Conservation (phyloP, 805 yeast genomes). For the Candida endomychidarum region DNA sequence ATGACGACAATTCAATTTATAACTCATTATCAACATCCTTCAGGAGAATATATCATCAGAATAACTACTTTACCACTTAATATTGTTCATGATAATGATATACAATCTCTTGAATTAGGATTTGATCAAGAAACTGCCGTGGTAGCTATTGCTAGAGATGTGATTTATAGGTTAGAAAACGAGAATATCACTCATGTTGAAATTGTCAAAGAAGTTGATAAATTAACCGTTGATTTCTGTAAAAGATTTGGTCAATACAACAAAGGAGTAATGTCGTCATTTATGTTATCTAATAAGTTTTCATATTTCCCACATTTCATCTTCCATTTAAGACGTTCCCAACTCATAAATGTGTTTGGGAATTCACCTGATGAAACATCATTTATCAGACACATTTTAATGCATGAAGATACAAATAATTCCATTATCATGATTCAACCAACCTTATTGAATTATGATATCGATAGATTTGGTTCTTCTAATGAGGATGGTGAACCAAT, state of each 20-base stretch:
- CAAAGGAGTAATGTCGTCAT: slow-evolving; percentile 79
- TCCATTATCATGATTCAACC: slow-evolving; percentile 98
- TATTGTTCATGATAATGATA: slow-evolving; percentile 53
- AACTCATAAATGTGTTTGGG: slow-evolving; percentile 92
- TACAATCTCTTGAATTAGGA: slow-evolving; percentile 51
- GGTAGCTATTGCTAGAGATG: slow-evolving; percentile 84
- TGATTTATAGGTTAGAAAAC: slow-evolving; percentile 70
- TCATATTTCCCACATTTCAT: slow-evolving; percentile 93
- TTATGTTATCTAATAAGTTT: slow-evolving; percentile 80
- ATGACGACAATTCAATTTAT: slow-evolving; percentile 72
- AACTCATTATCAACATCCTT: slow-evolving; percentile 93
- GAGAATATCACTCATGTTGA: slow-evolving; percentile 80
- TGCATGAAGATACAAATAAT: slow-evolving; percentile 89
- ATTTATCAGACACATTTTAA: slow-evolving; percentile 87
- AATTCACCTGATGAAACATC: slow-evolving; percentile 99
- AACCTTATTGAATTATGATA: slow-evolving; percentile 68
- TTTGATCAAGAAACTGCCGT: slow-evolving; percentile 99
- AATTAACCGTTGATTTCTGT: slow-evolving; percentile 84
- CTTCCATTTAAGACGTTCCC: slow-evolving; percentile 93
- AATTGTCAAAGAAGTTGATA: slow-evolving; percentile 89
- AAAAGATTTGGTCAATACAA: slow-evolving; percentile 92
- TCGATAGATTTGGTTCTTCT: slow-evolving; percentile 40
- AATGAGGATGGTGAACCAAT: slow-evolving; percentile 33
- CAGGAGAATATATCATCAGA: slow-evolving; percentile 83
- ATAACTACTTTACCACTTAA: slow-evolving; percentile 73